Evolutionary conservation across 1,139 yeast species (phyloP), one percentile per base, ranked within the genome.

Genomic region (Saccharomycopsis crataegensis): DNA sequence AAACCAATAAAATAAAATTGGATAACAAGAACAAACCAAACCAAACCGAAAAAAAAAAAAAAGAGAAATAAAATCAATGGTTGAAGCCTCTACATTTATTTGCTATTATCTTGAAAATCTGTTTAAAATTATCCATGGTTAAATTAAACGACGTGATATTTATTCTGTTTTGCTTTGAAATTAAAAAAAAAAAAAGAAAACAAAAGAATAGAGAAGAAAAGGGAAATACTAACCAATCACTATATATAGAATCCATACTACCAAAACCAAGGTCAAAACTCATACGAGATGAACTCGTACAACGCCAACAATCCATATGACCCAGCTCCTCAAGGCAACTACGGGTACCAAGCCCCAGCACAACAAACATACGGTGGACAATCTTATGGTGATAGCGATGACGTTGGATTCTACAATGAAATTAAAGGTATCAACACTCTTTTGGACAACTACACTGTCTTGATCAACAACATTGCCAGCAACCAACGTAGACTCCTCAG

Each of bases 401-500:
- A 51, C 34, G 51, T 50, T 42, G 40, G 34, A 1, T 49, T 51
- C 37, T 51, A 45, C 46, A 50, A 43, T 38, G 57, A 53, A 28
- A 53, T 55, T 36, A 45, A 50, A 6, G 22, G 28, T n/a, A 44
- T 53, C 37, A 49, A 53, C 28, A 38, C 33, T 2, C 16, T 43
- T 8, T 47, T 53, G 41, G 55, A 52, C n/a, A 45, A 53, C 67
- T 93, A 90, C 71, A 83, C 86, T 63, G 83, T 76, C 61, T 70
- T 89, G 65, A 82, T 93, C 62, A 83, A 84, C 61, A 78, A 89
- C 65, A 84, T 93, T 59, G 87, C 88, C 67, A 79, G 80, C 60
- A 79, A 88, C 65, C 99, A 94, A 73, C 78, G 83, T 66, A 83
- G 86, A 63, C 78, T 93, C 54, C 74, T 93, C 63, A 89, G 86